Evolutionary conservation across 1,139 yeast species (phyloP).

Genomic region (Scheffersomyces titani): DNA sequence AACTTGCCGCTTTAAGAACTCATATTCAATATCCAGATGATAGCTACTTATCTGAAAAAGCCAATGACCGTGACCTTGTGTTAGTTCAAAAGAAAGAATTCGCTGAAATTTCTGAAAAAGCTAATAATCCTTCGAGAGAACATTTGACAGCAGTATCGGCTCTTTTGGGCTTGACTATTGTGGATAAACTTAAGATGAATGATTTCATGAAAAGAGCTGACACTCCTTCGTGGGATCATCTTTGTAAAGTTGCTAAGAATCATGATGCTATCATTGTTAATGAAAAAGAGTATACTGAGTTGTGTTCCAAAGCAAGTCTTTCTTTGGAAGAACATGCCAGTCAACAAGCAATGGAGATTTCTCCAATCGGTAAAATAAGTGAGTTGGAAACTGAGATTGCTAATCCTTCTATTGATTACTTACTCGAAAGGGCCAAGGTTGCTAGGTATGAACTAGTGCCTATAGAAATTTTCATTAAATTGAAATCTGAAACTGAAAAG

Average conservation of each 20-base stretch:
- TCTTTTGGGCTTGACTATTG: slow-evolving; percentile 15
- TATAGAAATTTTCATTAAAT: slow-evolving; percentile 1
- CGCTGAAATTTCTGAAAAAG: slow-evolving; percentile 12
- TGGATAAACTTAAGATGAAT: slow-evolving; percentile 10
- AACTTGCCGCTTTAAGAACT: slow-evolving; percentile 7
- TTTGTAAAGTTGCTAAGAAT: slow-evolving; percentile 18
- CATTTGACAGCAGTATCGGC: slow-evolving; percentile 35
- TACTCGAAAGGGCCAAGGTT: not conserved
- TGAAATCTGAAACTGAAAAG: slow-evolving; percentile 9
- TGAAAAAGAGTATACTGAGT: slow-evolving; percentile 6
- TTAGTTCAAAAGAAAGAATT: slow-evolving; percentile 21
- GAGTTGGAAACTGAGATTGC: not conserved
- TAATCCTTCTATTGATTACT: not conserved
- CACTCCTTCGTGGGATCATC: slow-evolving; percentile 25
- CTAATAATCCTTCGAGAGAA: slow-evolving; percentile 23
- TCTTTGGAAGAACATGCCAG: not conserved
- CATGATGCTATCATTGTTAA: slow-evolving; percentile 8
- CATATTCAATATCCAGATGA: slow-evolving; percentile 17
- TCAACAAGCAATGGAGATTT: not conserved
- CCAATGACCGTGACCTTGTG: slow-evolving; percentile 14
- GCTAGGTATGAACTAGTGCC: not conserved
- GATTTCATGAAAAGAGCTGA: slow-evolving; percentile 11
- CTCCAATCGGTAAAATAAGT: not conserved
- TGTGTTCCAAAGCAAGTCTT: not conserved
- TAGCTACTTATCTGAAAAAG: slow-evolving; percentile 19